Evolutionary conservation across 495 filamentous ascomycete species (phyloP), one percentile per base, ranked within the genome.

Genomic region (Peziza echinospora): DNA sequence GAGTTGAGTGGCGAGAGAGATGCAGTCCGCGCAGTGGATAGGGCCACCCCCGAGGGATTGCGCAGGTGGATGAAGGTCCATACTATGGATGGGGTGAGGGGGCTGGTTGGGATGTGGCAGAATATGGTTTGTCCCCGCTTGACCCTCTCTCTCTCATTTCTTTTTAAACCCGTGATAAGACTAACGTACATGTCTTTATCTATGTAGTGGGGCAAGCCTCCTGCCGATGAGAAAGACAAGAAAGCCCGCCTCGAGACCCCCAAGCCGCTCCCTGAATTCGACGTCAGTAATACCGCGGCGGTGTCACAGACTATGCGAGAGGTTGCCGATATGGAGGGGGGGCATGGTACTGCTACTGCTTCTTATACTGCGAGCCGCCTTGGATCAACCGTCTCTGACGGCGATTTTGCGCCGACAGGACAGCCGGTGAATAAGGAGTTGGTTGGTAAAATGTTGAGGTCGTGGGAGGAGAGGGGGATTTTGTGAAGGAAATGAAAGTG

Each of bases 31-130:
- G n/a, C n/a, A n/a, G n/a, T 34, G 8, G 26, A 34, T 7, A 34
- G n/a, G n/a, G 26, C 7, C 8, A 34, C 26, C n/a, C 26, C 26
- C 8, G n/a, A n/a, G n/a, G n/a, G n/a, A n/a, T n/a, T n/a, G n/a
- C n/a, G n/a, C n/a, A n/a, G n/a, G n/a, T 34, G 26, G 26, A 34
- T 34, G 26, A 34, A 34, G 26, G 7, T 34, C n/a, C 7, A 34
- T 8, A n/a, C 26, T 13, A 48, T 55, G 21, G 58, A 69, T 51
- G 62, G 62, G 6, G 58, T 57, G 5, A 55, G 64, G 49, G 65
- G 64, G 21, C 50, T 74, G 23, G 43, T 71, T 13, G 65, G 64
- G 5, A 39, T 69, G 5, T 75, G 70, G 72, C 64, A 59, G 47
- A 51, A 61, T 9, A 44, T 11, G 26, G 53, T 49, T n/a, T n/a